Percentiles rank a stretch among this genome's conserved stretches.
phyloP scores from a whole-genome alignment of 257 asterid species.

The Solanum pimpinellifolium region DNA sequence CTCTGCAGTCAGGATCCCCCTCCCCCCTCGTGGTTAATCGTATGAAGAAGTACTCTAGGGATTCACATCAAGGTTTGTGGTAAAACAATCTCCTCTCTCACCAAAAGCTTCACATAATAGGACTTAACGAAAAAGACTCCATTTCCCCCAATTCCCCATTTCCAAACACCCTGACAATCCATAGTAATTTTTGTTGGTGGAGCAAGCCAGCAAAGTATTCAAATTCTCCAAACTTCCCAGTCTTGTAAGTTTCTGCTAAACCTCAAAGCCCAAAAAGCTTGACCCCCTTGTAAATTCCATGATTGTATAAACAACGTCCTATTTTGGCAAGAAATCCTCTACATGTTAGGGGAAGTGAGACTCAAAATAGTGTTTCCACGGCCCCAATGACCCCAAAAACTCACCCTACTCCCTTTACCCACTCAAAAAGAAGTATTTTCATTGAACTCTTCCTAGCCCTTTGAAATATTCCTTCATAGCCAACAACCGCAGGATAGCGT shows the following conservation, averaged over 20 bases:
- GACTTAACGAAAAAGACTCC: background rate
- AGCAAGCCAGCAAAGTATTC: background rate
- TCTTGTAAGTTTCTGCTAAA: background rate
- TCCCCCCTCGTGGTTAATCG: background rate
- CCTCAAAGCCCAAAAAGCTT: background rate
- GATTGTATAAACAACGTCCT: background rate
- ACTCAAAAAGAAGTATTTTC: background rate
- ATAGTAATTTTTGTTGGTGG: background rate
- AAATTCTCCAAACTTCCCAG: background rate
- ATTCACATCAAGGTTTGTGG: background rate
- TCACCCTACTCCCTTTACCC: background rate
- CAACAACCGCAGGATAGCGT: background rate
- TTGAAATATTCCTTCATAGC: background rate
- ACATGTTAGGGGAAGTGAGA: background rate
- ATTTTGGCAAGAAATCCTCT: background rate
- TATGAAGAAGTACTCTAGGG: background rate
- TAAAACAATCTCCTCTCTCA: background rate
- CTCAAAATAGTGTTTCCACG: background rate
- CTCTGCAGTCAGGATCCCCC: background rate
- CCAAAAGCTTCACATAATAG: background rate
- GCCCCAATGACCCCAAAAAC: background rate
- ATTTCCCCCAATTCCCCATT: background rate
- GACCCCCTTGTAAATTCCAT: background rate
- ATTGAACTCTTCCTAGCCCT: background rate
- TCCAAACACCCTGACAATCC: background rate